Conservation (phyloP, 495 filamentous ascomycete genomes). For the Wilcoxina mikolae region DNA sequence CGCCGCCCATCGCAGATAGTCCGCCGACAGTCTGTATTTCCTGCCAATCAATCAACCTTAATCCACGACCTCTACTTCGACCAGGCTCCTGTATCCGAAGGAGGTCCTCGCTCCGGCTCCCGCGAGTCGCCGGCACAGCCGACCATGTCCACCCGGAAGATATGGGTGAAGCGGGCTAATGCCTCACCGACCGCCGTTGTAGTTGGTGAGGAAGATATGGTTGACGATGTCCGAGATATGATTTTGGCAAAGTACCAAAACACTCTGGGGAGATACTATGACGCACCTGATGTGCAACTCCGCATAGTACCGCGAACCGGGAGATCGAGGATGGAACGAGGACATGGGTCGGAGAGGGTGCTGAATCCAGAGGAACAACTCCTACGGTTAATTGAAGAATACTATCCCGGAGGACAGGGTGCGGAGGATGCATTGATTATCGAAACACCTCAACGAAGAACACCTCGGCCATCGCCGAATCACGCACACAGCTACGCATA, state of each 20-base stretch:
- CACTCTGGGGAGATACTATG: constrained; percentile 72
- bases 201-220: constrained; percentile 73
- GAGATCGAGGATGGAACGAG: constrained; percentile 15
- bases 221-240: constrained; percentile 87
- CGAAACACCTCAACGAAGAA: constrained; percentile 56
- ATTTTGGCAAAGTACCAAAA: constrained; percentile 88
- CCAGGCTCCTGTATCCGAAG: constrained; percentile 16
- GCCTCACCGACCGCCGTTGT: constrained; percentile 77
- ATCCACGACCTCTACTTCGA: constrained; percentile 31
- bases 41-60: constrained; percentile 34
- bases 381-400: constrained; percentile 57
- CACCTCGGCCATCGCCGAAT: constrained; percentile 67
- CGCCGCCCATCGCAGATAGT: constrained; percentile 35
- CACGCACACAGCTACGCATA: constrained; percentile 7
- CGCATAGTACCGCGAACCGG: constrained; percentile 15
- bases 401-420: constrained; percentile 76
- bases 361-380: constrained; percentile 83
- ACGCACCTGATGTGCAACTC: constrained; percentile 75
- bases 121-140: constrained; percentile 27
- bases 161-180: constrained; percentile 81
- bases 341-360: constrained; percentile 40
- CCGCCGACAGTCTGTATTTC: constrained; percentile 40
- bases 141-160: constrained; percentile 57
- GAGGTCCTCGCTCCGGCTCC: constrained; percentile 17
- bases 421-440: constrained; percentile 87